Base-by-base conservation (phyloP, 768 basidiomycete genomes). In the Chlorophyllum brunneum region DNA sequence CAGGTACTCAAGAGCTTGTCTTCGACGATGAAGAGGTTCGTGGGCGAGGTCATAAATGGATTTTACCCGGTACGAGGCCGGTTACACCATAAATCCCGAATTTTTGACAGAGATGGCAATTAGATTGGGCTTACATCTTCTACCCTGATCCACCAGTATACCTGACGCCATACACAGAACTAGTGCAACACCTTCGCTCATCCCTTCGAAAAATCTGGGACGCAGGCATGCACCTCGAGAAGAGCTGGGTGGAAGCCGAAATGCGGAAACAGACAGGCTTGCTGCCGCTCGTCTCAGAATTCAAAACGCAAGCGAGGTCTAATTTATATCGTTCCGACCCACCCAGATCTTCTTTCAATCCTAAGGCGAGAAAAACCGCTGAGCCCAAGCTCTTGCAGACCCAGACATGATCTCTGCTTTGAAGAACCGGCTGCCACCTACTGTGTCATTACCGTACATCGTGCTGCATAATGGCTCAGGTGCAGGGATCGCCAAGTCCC, bases 71-170 rank as follows among this genome's bases (percentile, higher is more conserved):
- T 52, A 36, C 5, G 39, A 24, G 6, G 15, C 20, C 15, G 1
- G 11, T 4, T 22, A 7, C 11, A 20, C 13, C 5, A 1, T 5
- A 11, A 6, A 36, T 16, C 33, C 16, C 34, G 9, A 36, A 36
- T 13, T 15, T 9, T 23, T 36, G 34, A 44, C 26, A 5, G 10
- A 24, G 15, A 18, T 15, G n/a, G n/a, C n/a, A n/a, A n/a, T 26
- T 44, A 52, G 51, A 44, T 9, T 52, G 51, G 51, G 42, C 41
- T 4, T 52, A 52, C 9, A 44, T 52, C n/a, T 52, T 41, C 13
- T 52, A 44, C 18, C 51, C 51, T 27, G 26, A 26, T 7, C 10
- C 51, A 15, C 11, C n/a, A 4, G 18, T 44, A 24, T 52, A 44
- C 16, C 42, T 44, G 3, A n/a, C 41, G n/a, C 42, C 41, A 9